Evolutionary conservation across 768 basidiomycete species (phyloP).

Genomic region (Kwoniella pini): DNA sequence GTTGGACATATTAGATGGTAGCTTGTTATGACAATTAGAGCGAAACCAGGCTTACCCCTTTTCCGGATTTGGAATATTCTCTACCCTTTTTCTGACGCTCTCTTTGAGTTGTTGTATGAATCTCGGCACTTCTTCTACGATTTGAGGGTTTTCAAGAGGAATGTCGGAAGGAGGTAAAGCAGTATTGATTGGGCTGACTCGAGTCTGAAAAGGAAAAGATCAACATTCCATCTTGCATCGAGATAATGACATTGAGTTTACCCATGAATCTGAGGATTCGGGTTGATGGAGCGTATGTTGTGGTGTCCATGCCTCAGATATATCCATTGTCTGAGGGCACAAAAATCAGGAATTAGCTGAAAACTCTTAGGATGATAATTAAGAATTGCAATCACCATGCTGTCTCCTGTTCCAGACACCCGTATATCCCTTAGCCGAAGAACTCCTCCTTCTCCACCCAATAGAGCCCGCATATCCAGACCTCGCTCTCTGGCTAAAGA

Average conservation of each 20-base stretch:
- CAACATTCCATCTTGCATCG: too few species aligned
- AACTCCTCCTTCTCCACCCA: slow-evolving; percentile 40
- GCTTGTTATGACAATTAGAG: too few species aligned
- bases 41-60: slow-evolving; percentile 20
- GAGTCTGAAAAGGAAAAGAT: slow-evolving; percentile 18
- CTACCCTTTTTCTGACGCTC: slow-evolving; percentile 70
- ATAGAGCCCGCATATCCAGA: slow-evolving; percentile 32
- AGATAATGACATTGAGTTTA: not conserved
- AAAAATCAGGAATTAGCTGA: not conserved
- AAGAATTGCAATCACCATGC: not conserved
- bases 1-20: too few species aligned
- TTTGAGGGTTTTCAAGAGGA: slow-evolving; percentile 56
- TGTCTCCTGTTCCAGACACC: not conserved
- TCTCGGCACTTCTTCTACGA: slow-evolving; percentile 45
- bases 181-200: slow-evolving; percentile 28
- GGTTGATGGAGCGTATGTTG: not conserved
- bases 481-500: slow-evolving; percentile 18
- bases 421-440: slow-evolving; percentile 18
- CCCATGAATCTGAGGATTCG: not conserved
- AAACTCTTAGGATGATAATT: not conserved
- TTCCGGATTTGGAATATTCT: slow-evolving; percentile 62
- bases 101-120: slow-evolving; percentile 58
- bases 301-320: not conserved
- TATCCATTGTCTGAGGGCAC: not conserved
- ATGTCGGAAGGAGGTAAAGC: slow-evolving; percentile 8